phyloP scores from a whole-genome alignment of 1,284 basidiomycete species.

The Rhodotorula sp. region DNA sequence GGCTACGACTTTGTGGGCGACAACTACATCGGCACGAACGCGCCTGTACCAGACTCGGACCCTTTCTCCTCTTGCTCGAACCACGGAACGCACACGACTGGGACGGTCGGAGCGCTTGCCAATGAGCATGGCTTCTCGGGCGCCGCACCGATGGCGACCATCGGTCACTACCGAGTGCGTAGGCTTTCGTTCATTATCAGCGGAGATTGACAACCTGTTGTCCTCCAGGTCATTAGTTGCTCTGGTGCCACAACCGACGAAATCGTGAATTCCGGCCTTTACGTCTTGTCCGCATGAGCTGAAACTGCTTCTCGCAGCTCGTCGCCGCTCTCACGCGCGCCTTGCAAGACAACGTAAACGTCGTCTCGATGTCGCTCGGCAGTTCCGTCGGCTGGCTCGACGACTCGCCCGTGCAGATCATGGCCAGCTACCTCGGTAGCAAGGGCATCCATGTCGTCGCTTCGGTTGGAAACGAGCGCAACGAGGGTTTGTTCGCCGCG shows the following conservation, averaged over 20 bases:
- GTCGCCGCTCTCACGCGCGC: slow-evolving; percentile 1
- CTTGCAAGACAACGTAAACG: slow-evolving; percentile 20
- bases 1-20: slow-evolving; percentile 57
- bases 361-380: slow-evolving; percentile 33
- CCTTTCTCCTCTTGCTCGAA: slow-evolving; percentile 42
- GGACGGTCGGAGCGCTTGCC: slow-evolving; percentile 38
- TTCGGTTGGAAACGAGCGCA: slow-evolving; percentile 29
- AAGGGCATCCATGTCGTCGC: slow-evolving; percentile 24
- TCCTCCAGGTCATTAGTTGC: slow-evolving; percentile 5
- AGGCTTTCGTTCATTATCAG: not conserved
- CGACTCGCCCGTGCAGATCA: slow-evolving; percentile 18
- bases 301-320: not conserved
- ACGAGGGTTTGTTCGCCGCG: slow-evolving; percentile 36
- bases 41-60: slow-evolving; percentile 45
- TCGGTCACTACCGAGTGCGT: slow-evolving; percentile 38
- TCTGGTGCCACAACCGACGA: slow-evolving; percentile 1
- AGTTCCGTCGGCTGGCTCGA: slow-evolving; percentile 29
- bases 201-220: slow-evolving; percentile 14
- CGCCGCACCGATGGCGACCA: slow-evolving; percentile 38
- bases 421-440: slow-evolving; percentile 18
- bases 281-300: accelerated
- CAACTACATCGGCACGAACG: slow-evolving; percentile 44
- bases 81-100: slow-evolving; percentile 39
- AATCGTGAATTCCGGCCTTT: slow-evolving; percentile 1
- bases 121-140: slow-evolving; percentile 40